Percentiles rank a stretch among this genome's conserved stretches.
Conservation (phyloP, 1,284 basidiomycete species). For the Mixia osmundae region DNA sequence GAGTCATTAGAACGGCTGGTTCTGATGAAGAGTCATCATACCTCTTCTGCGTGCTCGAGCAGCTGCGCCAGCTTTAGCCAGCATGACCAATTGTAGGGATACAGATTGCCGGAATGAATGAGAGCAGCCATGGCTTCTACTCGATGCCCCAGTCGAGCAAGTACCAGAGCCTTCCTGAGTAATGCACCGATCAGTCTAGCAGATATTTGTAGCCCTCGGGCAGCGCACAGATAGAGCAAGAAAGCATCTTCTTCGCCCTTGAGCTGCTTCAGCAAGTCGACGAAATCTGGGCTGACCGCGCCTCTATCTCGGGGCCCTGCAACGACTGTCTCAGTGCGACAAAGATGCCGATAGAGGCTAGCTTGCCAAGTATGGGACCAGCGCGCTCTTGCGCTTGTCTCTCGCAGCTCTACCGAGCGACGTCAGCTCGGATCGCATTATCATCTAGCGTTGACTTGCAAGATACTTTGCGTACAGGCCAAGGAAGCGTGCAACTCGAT, state of each 20-base stretch:
- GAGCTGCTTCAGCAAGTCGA: conserved; percentile 23
- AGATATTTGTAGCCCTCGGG: background rate
- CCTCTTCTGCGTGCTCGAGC: conserved; percentile 74
- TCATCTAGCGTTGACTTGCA: conserved; percentile 29
- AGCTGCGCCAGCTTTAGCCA: conserved; percentile 65
- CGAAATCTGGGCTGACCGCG: conserved; percentile 21
- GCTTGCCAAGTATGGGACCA: conserved; percentile 12
- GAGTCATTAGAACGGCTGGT: conserved; percentile 5
- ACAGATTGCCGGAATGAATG: conserved; percentile 49
- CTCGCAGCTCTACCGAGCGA: conserved; percentile 7
- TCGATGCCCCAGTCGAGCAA: conserved; percentile 48
- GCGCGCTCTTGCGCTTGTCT: conserved; percentile 14
- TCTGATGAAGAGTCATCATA: conserved; percentile 20
- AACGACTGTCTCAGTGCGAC: background rate
- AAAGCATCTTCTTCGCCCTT: conserved; percentile 39
- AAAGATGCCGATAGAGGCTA: background rate
- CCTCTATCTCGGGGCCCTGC: conserved; percentile 6
- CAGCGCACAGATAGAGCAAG: conserved; percentile 51
- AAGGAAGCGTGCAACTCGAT: conserved; percentile 51
- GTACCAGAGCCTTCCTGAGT: conserved; percentile 48
- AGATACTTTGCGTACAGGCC: conserved; percentile 59
- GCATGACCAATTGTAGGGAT: conserved; percentile 88
- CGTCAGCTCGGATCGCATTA: background rate
- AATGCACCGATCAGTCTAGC: background rate
- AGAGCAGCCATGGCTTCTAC: conserved; percentile 67